Evolutionary conservation across 129 eudicot species (phyloP), one percentile per base, ranked within the genome.

Genomic region (Lonicera japonica): DNA sequence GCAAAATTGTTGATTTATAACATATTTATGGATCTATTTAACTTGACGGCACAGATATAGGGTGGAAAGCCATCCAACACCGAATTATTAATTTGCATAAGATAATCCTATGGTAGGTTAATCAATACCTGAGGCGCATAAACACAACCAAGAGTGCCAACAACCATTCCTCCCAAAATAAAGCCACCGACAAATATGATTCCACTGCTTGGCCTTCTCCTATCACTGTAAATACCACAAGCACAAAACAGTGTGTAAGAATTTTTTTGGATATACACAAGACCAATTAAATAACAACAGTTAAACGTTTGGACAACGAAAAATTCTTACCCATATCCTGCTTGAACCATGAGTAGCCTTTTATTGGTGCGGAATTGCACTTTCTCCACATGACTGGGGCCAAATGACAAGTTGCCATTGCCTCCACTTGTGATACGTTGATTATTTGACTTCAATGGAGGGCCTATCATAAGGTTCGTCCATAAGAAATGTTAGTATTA

Each of bases 101-200:
- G 54, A 34, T 8, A 16, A n/a, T 24, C n/a, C n/a, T 11, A 34
- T 38, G 61, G 23, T 65, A 41, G 53, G 40, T 50, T 21, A 54
- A 75, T 21, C 12, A 76, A 59, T 59, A 89, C 96, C 96, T 89
- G 87, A 75, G 96, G 94, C 34, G 96, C 96, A 66, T 67, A 85
- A 46, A 89, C 84, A 83, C 82, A 79, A 40, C 95, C 95, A 55
- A 89, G 85, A n/a, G 96, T 69, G 78, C 96, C 96, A 65, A 89
- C 83, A 69, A 89, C 61, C 65, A 89, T 55, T 66, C 96, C 96
- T 66, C 95, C 96, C 59, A 89, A 53, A 54, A 89, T 75, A 60
- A 89, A 89, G 63, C 96, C 96, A 41, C 95, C 85, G 58, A 85
- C 66, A 45, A 85, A 89, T 46, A 81, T 68, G 70, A 72, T 68